phyloP scores from a whole-genome alignment of 805 yeast genomes.

The Martiniozyma abietophila region DNA sequence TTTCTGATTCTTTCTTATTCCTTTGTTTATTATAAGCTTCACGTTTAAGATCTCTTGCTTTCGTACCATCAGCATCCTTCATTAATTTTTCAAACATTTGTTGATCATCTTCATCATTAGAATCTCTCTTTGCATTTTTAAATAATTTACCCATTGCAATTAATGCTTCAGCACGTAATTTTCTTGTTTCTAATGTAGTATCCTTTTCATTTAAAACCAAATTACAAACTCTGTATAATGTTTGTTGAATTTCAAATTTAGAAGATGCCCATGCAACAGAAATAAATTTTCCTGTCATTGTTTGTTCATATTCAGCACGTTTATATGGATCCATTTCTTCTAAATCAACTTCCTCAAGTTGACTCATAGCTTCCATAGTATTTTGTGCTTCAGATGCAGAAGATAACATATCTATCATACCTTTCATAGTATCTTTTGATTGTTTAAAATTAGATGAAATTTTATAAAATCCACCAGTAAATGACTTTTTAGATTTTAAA shows the following conservation, averaged over 20 bases:
- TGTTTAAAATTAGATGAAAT: slow-evolving; percentile 63
- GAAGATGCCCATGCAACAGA: slow-evolving; percentile 85
- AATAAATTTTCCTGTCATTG: slow-evolving; percentile 67
- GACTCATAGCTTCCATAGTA: slow-evolving; percentile 64
- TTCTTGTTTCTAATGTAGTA: slow-evolving; percentile 35
- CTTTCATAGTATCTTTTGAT: slow-evolving; percentile 64
- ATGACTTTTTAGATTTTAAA: slow-evolving; percentile 56
- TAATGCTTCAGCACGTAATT: slow-evolving; percentile 56
- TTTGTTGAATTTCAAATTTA: slow-evolving; percentile 66
- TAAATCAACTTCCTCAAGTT: slow-evolving; percentile 40
- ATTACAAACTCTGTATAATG: slow-evolving; percentile 65
- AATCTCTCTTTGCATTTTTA: slow-evolving; percentile 46
- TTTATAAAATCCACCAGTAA: slow-evolving; percentile 49
- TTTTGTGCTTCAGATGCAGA: slow-evolving; percentile 72
- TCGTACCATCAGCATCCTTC: slow-evolving; percentile 25
- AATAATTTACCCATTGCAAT: slow-evolving; percentile 57
- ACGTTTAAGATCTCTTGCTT: slow-evolving; percentile 23
- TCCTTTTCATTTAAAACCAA: slow-evolving; percentile 49
- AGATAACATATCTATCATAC: slow-evolving; percentile 60
- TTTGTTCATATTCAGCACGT: slow-evolving; percentile 59
- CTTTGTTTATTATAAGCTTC: slow-evolving; percentile 12
- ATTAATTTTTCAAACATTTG: slow-evolving; percentile 53
- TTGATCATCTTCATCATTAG: slow-evolving; percentile 67
- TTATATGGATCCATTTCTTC: slow-evolving; percentile 35
- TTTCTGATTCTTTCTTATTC: too few species aligned